A percentile compares a stretch with the other conserved stretches of the same genome.
Evolutionary conservation across 345 rosid genomes (phyloP).

Genomic region (Pelargonium nanum): DNA sequence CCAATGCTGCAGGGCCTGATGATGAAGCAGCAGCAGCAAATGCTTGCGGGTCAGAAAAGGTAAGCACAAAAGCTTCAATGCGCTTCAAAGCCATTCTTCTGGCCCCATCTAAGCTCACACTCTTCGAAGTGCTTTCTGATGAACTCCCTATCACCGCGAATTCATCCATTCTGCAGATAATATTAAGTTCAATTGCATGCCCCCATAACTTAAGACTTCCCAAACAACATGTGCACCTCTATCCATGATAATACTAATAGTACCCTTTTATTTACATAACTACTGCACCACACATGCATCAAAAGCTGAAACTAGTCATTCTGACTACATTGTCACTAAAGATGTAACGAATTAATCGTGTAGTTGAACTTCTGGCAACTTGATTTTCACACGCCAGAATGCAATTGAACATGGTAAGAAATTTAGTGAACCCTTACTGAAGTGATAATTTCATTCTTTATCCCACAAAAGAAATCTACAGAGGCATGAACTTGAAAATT

Average conservation of each 20-base stretch:
- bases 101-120: conserved; percentile 66
- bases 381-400: too few relatives aligned
- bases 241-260: background rate
- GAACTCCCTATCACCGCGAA: conserved; percentile 50
- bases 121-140: conserved; percentile 58
- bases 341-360: background rate
- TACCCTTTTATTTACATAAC: too few relatives aligned
- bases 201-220: background rate
- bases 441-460: too few relatives aligned
- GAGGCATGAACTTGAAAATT: too few relatives aligned
- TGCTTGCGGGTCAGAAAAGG: conserved; percentile 60
- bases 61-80: conserved; percentile 52
- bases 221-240: background rate
- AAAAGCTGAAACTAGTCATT: background rate
- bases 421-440: too few relatives aligned
- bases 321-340: background rate
- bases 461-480: too few relatives aligned
- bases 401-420: too few relatives aligned
- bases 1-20: conserved; percentile 63
- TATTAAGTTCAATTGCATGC: background rate
- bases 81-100: conserved; percentile 67
- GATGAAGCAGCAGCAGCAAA: conserved; percentile 61
- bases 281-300: background rate
- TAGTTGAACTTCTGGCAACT: too few relatives aligned
- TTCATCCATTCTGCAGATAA: conserved; percentile 64